Base-by-base conservation (phyloP, 495 filamentous ascomycete species). In the Lasiosphaeria miniovina region DNA sequence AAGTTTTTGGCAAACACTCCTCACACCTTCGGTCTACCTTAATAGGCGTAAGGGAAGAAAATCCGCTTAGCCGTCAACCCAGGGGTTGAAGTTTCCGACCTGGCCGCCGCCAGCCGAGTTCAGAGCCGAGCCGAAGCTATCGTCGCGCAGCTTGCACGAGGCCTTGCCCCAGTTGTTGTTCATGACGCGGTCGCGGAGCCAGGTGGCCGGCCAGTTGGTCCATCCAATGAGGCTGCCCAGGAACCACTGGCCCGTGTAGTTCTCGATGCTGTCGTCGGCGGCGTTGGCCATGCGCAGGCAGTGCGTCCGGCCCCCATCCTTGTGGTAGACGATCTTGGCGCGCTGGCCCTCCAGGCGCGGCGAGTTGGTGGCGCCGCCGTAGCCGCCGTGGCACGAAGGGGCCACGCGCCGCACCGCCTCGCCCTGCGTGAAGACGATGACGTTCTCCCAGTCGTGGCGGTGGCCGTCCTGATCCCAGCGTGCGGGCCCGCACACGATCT, bases 361-460 rank as follows among this genome's bases (percentile, higher is more conserved):
- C 40, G 34, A 35, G 17, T 62, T 53, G 15, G n/a, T 35, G 31
- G 38, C 52, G 40, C 31, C 15, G 55, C 68, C 53, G 52, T 68
- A 72, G 14, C 59, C 58, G 10, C 66, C 70, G 45, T 74, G 71
- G 6, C 58, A 52, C 45, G 71, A 72, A 0, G 54, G 64, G 1
- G 71, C 61, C 2, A 74, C 71, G 15, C 53, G 64, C 34, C 61
- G 63, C 33, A 65, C 65, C 52, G 55, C 53, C 43, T 69, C 66
- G 59, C 61, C 53, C 54, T 66, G 60, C 17, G 62, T 62, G 38
- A 65, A 74, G 40, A 72, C 71, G 10, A 67, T 64, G 36, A 74
- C 64, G 64, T 72, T 66, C 61, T 74, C 71, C 71, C 71, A 74
- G 58, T 74, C 71, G 62, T 74, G 66, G 7, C 60, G 50, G 56